Evolutionary conservation across 805 yeast species (phyloP), one percentile per base, ranked within the genome.

Genomic region (Zygoascus bituminiphila): DNA sequence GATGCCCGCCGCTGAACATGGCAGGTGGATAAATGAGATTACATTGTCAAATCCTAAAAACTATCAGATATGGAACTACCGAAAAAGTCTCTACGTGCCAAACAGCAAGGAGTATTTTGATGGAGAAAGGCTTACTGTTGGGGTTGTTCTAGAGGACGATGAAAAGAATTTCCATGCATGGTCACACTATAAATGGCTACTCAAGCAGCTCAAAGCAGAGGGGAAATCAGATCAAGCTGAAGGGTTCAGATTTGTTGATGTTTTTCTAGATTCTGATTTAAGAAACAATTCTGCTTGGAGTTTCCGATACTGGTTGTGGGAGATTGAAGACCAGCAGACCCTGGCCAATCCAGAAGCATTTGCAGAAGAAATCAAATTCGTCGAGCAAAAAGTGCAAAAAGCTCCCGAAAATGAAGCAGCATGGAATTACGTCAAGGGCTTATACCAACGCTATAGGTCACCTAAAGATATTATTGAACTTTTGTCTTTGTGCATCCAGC

Each of bases 61-160:
- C 69, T 93, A 93, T 66, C 98, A 93, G 64, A 83, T 91, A n/a
- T 93, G 98, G 97, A 86, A 89, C 57, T 89, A 91, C 61, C 76
- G 97, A 49, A 89, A 84, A 59, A 68, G 79, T 29, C 61, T 91
- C 7, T 66, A 84, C 26, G 49, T 65, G 36, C 62, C 64, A 0
- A 58, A 23, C 40, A 43, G 53, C 44, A 42, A 46, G 33, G 48
- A 69, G 40, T 63, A 54, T 50, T 57, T 50, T 44, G 24, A 65
- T 38, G 68, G 81, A 33, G 98, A 93, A 61, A 71, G 72, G 45
- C 82, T 85, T 2, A 72, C 88, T 20, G 69, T 84, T 38, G 74
- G 74, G 36, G 66, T 74, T 42, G 84, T 91, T 84, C 65, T 93
- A 4, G 77, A 75, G 10, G 83, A 79, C 44, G 98, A 93, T 60